Percentiles rank a stretch among this genome's conserved stretches.
phyloP scores from a whole-genome alignment of 257 asterid genomes.

The Eucommia ulmoides region DNA sequence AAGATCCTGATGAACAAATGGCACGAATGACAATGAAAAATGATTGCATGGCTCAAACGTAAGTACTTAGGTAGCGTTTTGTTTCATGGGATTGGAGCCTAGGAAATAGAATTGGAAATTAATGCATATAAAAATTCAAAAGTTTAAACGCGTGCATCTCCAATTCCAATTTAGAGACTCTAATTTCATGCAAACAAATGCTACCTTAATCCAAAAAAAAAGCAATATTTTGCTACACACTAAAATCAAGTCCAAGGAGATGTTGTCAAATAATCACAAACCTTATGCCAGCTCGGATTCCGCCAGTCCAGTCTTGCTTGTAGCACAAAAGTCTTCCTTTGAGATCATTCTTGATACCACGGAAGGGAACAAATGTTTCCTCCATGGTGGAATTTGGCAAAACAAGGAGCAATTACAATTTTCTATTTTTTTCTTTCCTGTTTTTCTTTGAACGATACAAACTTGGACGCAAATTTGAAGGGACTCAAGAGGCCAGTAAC shows the following conservation, averaged over 20 bases:
- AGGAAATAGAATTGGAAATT: too few relatives aligned
- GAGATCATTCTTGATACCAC: slow-evolving; percentile 86
- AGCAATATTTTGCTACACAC: too few relatives aligned
- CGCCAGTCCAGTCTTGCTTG: slow-evolving; percentile 86
- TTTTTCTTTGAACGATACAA: slow-evolving; percentile 1
- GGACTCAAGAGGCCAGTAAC: slow-evolving; percentile 30
- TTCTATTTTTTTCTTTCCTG: neutral
- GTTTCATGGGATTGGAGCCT: too few relatives aligned
- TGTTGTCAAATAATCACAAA: slow-evolving; percentile 21
- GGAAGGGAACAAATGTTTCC: slow-evolving; percentile 83
- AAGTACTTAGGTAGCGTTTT: too few relatives aligned
- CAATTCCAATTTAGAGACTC: too few relatives aligned
- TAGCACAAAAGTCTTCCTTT: slow-evolving; percentile 75
- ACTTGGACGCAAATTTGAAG: slow-evolving; percentile 12
- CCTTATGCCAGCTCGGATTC: slow-evolving; percentile 85
- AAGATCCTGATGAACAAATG: slow-evolving; percentile 43
- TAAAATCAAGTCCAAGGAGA: too few relatives aligned
- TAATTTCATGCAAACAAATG: too few relatives aligned
- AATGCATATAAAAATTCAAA: too few relatives aligned
- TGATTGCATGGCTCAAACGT: too few relatives aligned
- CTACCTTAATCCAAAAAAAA: too few relatives aligned
- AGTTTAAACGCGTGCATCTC: too few relatives aligned
- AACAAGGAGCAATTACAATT: neutral
- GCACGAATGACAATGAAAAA: neutral
- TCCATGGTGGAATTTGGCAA: slow-evolving; percentile 38